phyloP scores from a whole-genome alignment of 305 asterid genomes.

The Solanum hybrid region DNA sequence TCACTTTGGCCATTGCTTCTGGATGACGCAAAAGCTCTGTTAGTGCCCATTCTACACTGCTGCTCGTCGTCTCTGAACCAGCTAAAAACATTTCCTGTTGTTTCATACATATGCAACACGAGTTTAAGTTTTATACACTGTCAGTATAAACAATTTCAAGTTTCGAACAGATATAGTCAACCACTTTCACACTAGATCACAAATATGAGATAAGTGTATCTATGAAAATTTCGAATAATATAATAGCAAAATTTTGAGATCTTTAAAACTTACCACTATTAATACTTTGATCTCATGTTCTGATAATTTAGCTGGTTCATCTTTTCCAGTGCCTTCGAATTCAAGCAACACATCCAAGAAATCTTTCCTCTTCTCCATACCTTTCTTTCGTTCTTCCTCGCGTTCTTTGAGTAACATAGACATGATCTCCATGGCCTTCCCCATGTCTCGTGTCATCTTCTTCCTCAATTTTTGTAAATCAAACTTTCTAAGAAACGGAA shows the following conservation, averaged over 20 bases:
- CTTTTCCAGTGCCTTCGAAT: background rate
- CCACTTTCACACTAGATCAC: background rate
- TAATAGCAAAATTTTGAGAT: background rate
- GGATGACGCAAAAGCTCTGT: constrained; percentile 3
- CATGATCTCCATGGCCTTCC: background rate
- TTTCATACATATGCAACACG: background rate
- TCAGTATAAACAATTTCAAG: background rate
- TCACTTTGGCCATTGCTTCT: background rate
- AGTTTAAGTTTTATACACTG: background rate
- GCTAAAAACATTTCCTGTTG: constrained; percentile 14
- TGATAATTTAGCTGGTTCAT: background rate
- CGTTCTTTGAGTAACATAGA: background rate
- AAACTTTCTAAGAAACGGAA: background rate
- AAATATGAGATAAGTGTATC: too few relatives aligned
- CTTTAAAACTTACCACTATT: background rate
- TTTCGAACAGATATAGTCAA: background rate
- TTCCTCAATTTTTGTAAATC: background rate
- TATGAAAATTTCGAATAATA: background rate
- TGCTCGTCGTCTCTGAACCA: constrained; percentile 10
- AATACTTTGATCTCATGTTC: background rate
- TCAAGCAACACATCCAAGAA: background rate
- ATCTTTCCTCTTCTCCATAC: background rate
- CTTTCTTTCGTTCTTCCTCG: background rate
- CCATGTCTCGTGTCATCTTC: background rate
- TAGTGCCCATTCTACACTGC: constrained; percentile 14